These are phyloP conservation scores for Curvularia eragrostidis DNA, from an alignment of 2,329 filamentous ascomycete genomes.

Conservation along the genomic window DNA sequence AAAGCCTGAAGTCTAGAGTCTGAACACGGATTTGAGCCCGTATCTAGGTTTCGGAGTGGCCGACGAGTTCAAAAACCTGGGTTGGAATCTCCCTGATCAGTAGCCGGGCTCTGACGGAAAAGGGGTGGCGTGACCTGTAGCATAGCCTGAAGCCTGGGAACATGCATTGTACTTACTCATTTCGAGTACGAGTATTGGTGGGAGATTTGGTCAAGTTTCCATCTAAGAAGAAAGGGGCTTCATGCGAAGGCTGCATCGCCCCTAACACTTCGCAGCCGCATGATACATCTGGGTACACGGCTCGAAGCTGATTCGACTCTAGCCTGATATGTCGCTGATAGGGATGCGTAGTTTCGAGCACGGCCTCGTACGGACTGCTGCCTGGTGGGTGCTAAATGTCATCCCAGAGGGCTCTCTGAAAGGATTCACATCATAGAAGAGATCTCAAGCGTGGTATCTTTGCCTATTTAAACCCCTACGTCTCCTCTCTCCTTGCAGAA, in stretches of 20 bases:
- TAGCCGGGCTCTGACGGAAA: constrained; percentile 15
- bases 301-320: constrained; percentile 14
- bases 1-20: constrained; percentile 12
- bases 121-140: constrained; percentile 5
- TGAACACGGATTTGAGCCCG: constrained; percentile 12
- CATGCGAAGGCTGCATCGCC: constrained; percentile 18
- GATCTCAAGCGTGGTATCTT: constrained; percentile 15
- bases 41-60: constrained; percentile 21
- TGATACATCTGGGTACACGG: constrained; percentile 5
- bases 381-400: constrained; percentile 9
- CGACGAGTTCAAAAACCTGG: constrained; percentile 6
- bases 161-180: constrained; percentile 12
- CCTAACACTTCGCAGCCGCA: constrained; percentile 8
- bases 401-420: constrained; percentile 12
- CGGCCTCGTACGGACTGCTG: constrained; percentile 10
- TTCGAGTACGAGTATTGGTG: constrained; percentile 11
- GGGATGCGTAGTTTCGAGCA: constrained; percentile 14
- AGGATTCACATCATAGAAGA: constrained; percentile 8
- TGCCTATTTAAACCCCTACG: constrained; percentile 20
- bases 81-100: constrained; percentile 3
- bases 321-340: constrained; percentile 10
- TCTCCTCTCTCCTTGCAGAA: constrained; percentile 13
- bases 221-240: constrained; percentile 14
- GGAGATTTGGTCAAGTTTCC: constrained; percentile 8
- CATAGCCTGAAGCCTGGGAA: constrained; percentile 11